These are phyloP conservation scores for Mycena vitilis DNA, from an alignment of 768 basidiomycete genomes.

Conservation along the genomic window DNA sequence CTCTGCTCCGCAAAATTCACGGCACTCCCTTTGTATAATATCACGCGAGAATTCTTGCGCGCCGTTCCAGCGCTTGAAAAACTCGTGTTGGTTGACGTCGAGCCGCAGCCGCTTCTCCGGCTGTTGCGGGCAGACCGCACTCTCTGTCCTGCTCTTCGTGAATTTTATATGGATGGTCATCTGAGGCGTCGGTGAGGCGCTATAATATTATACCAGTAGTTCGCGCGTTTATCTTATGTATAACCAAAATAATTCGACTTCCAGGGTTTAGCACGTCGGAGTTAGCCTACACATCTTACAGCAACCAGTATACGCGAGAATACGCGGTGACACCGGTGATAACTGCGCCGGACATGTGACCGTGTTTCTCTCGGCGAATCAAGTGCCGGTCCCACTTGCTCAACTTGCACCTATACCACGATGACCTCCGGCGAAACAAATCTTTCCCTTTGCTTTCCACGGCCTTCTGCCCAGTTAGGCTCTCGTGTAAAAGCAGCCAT, in stretches of 20 bases:
- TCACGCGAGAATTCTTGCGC: background rate
- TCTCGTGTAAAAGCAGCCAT: slow-evolving; percentile 41
- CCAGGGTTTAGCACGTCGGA: no score
- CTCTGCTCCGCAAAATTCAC: slow-evolving; percentile 4
- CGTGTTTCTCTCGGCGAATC: slow-evolving; percentile 9
- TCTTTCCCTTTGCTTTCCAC: slow-evolving; percentile 30
- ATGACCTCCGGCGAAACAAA: slow-evolving; percentile 9
- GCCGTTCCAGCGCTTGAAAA: slow-evolving; percentile 15
- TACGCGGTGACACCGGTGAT: slow-evolving; percentile 4
- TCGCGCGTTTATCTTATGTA: no score
- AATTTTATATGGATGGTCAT: slow-evolving; percentile 9
- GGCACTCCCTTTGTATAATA: background rate
- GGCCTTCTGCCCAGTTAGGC: slow-evolving; percentile 19
- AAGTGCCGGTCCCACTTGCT: background rate
- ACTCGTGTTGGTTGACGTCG: slow-evolving; percentile 1
- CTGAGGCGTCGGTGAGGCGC: background rate
- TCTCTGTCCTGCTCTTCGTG: slow-evolving; percentile 8
- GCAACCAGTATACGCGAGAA: no score
- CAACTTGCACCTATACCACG: background rate
- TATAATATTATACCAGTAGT: no score
- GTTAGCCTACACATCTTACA: no score
- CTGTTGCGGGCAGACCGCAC: background rate
- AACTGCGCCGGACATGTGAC: slow-evolving; percentile 6
- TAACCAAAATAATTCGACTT: no score
- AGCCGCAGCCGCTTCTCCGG: slow-evolving; percentile 5